Evolutionary conservation across 2,329 filamentous ascomycete genomes (phyloP), one percentile per base, ranked within the genome.

Genomic region (Canariomyces notabilis): DNA sequence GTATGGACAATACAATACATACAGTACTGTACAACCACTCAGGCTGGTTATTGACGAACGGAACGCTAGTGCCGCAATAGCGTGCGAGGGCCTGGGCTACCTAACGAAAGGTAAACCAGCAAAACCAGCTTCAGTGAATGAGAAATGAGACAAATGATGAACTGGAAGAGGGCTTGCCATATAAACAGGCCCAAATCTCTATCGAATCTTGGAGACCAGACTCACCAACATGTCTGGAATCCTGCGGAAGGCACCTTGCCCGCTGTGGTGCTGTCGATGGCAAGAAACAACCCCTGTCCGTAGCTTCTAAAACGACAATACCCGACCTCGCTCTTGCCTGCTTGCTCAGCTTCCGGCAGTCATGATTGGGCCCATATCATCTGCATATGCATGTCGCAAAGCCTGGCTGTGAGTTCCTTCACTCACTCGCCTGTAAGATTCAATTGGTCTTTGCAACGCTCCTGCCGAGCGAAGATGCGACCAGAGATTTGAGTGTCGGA

Each of bases 141-240:
- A n/a, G n/a, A n/a, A n/a, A n/a, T n/a, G n/a, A n/a, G n/a, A n/a
- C n/a, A 12, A 18, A 15, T 14, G 5, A 39, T 20, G 37, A 39
- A 18, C 37, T 39, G n/a, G 22, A 18, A 39, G 37, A 39, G 37
- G 16, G n/a, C 29, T 23, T n/a, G n/a, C 37, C 37, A 39, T 39
- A 39, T 39, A 39, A 16, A 16, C 21, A 29, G n/a, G 5, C 11
- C n/a, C 31, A 37, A 16, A 15, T n/a, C n/a, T n/a, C n/a, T 15
- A 34, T 34, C 12, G 34, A 18, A 26, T n/a, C n/a, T n/a, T n/a
- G n/a, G n/a, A 29, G 26, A 33, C 47, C 47, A 49, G 38, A 49
- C 42, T 45, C 38, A 45, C 37, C 38, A 45, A 32, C 47, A 35
- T 15, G 34, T 34, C 41, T 38, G 37, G 32, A 42, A 49, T 49